Conservation (phyloP, 176 grass and related monocot species). For the Stipa capillata region DNA sequence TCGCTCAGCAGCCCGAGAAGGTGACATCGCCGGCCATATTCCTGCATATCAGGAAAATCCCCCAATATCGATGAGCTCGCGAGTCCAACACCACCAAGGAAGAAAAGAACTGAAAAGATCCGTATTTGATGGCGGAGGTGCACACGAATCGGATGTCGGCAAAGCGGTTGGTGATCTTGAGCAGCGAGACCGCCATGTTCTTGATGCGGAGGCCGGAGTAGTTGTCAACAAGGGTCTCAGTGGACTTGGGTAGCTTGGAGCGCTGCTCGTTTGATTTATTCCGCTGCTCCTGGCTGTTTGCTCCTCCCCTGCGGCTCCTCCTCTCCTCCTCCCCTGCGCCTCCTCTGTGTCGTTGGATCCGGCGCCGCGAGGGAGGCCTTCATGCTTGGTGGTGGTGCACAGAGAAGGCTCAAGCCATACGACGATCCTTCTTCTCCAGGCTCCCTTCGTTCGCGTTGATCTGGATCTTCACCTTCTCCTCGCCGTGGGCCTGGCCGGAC, state of each 20-base stretch:
- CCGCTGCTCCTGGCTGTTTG: too few species aligned
- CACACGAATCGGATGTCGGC: constrained; percentile 84
- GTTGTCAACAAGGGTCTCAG: constrained; percentile 26
- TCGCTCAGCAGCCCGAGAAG: constrained; percentile 78
- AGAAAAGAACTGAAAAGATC: not conserved
- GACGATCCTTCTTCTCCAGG: too few species aligned
- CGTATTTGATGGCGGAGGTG: constrained; percentile 59
- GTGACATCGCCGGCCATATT: constrained; percentile 33
- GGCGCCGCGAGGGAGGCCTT: too few species aligned
- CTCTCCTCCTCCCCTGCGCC: too few species aligned
- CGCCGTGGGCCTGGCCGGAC: too few species aligned
- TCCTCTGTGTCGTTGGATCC: too few species aligned
- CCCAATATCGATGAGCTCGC: not conserved
- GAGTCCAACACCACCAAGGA: not conserved
- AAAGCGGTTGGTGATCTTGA: constrained; percentile 64
- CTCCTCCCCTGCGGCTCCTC: too few species aligned
- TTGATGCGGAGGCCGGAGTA: constrained; percentile 47
- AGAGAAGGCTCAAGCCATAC: too few species aligned
- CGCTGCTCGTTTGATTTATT: too few species aligned
- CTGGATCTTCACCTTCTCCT: too few species aligned
- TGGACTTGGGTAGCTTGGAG: constrained; percentile 19
- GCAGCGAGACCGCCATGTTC: constrained; percentile 31
- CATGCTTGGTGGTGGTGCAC: too few species aligned
- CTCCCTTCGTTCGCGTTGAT: too few species aligned
- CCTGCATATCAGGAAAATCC: not conserved